Percentiles rank a stretch among this genome's conserved stretches.
phyloP scores from a whole-genome alignment of 1,284 basidiomycete genomes.

The Tremellales sp. region DNA sequence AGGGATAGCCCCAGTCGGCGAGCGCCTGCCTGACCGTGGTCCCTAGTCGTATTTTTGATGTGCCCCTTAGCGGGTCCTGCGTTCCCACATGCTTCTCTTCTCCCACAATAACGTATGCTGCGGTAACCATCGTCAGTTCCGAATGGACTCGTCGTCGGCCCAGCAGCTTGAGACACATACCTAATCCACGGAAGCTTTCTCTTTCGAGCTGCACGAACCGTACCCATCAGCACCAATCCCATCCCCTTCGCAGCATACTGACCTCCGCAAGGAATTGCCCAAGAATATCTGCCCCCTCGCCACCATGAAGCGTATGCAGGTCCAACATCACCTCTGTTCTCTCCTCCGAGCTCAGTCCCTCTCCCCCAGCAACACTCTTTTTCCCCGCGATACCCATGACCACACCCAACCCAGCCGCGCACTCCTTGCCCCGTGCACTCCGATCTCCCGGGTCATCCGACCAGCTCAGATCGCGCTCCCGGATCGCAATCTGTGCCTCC shows the following conservation, averaged over 20 bases:
- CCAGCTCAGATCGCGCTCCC: slow-evolving; percentile 64
- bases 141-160: background rate
- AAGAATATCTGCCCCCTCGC: slow-evolving; percentile 84
- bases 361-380: slow-evolving; percentile 53
- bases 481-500: slow-evolving; percentile 70
- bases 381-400: slow-evolving; percentile 73
- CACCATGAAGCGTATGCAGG: slow-evolving; percentile 81
- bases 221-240: slow-evolving; percentile 3
- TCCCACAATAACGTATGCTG: slow-evolving; percentile 84
- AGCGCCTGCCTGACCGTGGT: slow-evolving; percentile 83
- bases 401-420: slow-evolving; percentile 78
- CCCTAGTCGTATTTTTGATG: slow-evolving; percentile 74
- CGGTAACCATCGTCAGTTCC: background rate
- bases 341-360: slow-evolving; percentile 66
- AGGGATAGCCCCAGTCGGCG: slow-evolving; percentile 91
- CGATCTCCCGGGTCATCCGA: slow-evolving; percentile 80
- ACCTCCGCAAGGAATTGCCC: slow-evolving; percentile 86
- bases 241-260: slow-evolving; percentile 43
- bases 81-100: slow-evolving; percentile 93
- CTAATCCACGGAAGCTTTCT: slow-evolving; percentile 78
- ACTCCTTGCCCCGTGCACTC: slow-evolving; percentile 65
- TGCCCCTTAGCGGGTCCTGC: slow-evolving; percentile 72
- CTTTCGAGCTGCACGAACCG: slow-evolving; percentile 59
- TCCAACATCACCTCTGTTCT: slow-evolving; percentile 76
- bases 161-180: slow-evolving; percentile 50